Percentiles rank a stretch among this genome's conserved stretches.
These are phyloP conservation scores for Lepidium africanum DNA, from an alignment of 345 rosid species.

Conservation along the genomic window DNA sequence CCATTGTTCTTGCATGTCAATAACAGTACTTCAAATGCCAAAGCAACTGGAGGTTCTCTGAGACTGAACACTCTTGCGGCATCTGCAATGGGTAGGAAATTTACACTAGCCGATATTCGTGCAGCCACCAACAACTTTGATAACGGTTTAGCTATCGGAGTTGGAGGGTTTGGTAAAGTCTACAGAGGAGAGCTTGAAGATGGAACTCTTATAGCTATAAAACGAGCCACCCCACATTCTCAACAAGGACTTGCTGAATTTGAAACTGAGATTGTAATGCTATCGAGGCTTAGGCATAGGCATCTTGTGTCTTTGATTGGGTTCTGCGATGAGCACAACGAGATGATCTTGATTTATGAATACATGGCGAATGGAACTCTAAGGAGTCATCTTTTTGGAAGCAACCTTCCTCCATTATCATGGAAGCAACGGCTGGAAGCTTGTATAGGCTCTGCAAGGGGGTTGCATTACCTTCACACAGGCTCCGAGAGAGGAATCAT, in stretches of 20 bases:
- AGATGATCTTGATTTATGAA: slow-evolving; percentile 93
- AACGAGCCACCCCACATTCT: slow-evolving; percentile 84
- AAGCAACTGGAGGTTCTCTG: slow-evolving; percentile 33
- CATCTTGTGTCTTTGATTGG: slow-evolving; percentile 88
- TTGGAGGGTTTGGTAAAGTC: slow-evolving; percentile 90
- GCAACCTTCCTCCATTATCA: slow-evolving; percentile 55
- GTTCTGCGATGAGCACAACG: slow-evolving; percentile 78
- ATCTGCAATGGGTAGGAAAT: slow-evolving; percentile 46
- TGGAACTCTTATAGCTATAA: slow-evolving; percentile 67
- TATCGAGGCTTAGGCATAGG: slow-evolving; percentile 78
- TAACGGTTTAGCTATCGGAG: slow-evolving; percentile 66
- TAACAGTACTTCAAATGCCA: slow-evolving; percentile 45
- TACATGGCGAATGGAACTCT: slow-evolving; percentile 87
- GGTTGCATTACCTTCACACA: slow-evolving; percentile 91
- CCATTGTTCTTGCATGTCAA: slow-evolving; percentile 50
- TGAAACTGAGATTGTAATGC: slow-evolving; percentile 88
- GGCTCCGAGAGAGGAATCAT: slow-evolving; percentile 86
- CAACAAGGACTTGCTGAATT: slow-evolving; percentile 86
- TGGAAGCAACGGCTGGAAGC: slow-evolving; percentile 83
- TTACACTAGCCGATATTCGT: slow-evolving; percentile 65
- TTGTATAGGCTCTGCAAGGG: slow-evolving; percentile 79
- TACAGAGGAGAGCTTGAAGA: slow-evolving; percentile 76
- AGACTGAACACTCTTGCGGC: slow-evolving; percentile 34
- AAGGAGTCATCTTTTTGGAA: slow-evolving; percentile 78
- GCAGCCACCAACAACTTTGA: slow-evolving; percentile 75